Conservation (phyloP, 2,329 filamentous ascomycete species). For the Cladosporium sp. region DNA sequence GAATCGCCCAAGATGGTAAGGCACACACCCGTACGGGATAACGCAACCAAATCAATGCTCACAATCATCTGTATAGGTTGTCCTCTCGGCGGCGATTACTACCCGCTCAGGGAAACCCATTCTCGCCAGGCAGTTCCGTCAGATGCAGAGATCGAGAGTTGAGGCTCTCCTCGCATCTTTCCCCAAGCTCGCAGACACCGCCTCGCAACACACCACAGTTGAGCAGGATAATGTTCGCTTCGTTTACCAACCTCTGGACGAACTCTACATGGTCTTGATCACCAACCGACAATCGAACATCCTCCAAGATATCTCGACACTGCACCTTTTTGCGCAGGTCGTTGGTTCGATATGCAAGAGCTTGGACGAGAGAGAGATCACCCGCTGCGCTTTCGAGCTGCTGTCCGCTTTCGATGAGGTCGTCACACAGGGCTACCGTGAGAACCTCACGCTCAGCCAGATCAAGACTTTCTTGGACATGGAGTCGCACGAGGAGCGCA, state of each 20-base stretch:
- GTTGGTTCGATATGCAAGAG: constrained; percentile 95
- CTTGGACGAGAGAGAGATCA: constrained; percentile 89
- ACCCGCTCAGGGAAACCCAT: constrained; percentile 97
- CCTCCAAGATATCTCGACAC: constrained; percentile 95
- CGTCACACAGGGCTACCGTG: constrained; percentile 89
- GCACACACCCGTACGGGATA: not conserved
- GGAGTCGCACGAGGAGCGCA: constrained; percentile 98
- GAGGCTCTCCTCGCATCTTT: constrained; percentile 96
- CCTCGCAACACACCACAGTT: constrained; percentile 95
- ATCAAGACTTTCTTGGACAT: constrained; percentile 99
- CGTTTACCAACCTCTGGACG: constrained; percentile 97
- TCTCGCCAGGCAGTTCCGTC: constrained; percentile 93
- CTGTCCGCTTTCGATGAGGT: constrained; percentile 96
- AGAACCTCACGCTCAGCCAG: constrained; percentile 92
- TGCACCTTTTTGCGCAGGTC: constrained; percentile 96
- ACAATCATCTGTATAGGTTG: constrained; percentile 58
- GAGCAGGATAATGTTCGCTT: constrained; percentile 99
- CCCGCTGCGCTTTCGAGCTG: constrained; percentile 91
- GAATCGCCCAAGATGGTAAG: constrained; percentile 11
- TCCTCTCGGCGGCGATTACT: constrained; percentile 97
- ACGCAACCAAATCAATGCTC: constrained; percentile 10
- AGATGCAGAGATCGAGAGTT: constrained; percentile 94
- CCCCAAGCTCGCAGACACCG: constrained; percentile 92
- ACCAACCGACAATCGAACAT: constrained; percentile 99
- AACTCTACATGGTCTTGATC: constrained; percentile 99